phyloP scores from a whole-genome alignment of 257 asterid species.

The Lavandula angustifolia region DNA sequence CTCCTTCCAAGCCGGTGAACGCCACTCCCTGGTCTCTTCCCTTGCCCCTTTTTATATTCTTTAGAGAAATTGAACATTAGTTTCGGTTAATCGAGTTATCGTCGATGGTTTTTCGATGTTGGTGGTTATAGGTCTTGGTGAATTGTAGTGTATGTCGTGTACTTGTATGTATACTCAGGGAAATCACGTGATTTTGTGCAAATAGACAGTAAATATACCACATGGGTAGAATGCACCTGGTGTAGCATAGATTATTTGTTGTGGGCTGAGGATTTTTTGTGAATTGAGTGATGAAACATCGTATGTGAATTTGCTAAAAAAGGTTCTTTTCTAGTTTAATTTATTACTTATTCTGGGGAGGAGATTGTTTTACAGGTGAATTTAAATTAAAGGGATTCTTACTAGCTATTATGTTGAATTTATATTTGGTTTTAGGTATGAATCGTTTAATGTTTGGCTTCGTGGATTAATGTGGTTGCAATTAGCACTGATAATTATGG shows the following conservation, averaged over 20 bases:
- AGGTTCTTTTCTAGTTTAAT: background rate
- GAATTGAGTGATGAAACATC: background rate
- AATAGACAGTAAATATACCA: background rate
- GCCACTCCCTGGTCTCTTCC: constrained; percentile 64
- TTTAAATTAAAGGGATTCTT: no score
- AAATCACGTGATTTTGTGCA: background rate
- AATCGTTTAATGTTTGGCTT: background rate
- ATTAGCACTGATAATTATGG: background rate
- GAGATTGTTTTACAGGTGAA: background rate
- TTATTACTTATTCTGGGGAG: background rate
- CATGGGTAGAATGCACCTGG: background rate
- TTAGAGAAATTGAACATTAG: background rate
- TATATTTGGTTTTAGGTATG: no score
- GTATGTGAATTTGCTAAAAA: constrained; percentile 9
- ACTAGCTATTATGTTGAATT: background rate
- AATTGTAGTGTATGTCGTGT: background rate
- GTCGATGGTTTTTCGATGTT: background rate
- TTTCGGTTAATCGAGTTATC: constrained; percentile 6
- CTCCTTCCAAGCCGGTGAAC: constrained; percentile 92
- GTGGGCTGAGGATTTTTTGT: background rate
- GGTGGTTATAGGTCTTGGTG: no score
- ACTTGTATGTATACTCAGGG: no score
- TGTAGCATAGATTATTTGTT: background rate
- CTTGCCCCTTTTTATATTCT: background rate
- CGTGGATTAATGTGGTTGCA: constrained; percentile 12